These are phyloP conservation scores for Lumnitzera racemosa DNA, from an alignment of 345 rosid species.

Conservation along the genomic window DNA sequence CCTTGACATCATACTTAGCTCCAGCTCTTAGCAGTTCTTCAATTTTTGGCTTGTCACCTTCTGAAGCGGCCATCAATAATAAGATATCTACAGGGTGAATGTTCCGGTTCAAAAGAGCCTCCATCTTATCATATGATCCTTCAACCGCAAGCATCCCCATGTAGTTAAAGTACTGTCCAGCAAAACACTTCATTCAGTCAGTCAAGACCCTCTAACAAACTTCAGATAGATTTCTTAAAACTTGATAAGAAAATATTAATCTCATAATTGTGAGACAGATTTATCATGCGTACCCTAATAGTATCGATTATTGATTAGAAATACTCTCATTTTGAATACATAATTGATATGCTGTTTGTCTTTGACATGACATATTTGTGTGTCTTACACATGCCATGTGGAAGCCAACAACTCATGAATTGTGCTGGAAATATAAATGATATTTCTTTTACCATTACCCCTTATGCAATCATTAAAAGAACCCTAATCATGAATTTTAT, in stretches of 20 bases:
- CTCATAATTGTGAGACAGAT: too few species aligned
- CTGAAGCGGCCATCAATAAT: constrained; percentile 68
- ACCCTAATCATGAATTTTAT: too few species aligned
- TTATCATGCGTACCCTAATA: too few species aligned
- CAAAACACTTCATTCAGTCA: not conserved
- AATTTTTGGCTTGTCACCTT: constrained; percentile 83
- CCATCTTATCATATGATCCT: constrained; percentile 89
- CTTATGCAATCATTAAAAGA: too few species aligned
- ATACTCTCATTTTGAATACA: too few species aligned
- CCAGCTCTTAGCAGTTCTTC: constrained; percentile 86
- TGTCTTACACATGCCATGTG: too few species aligned
- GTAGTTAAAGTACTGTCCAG: constrained; percentile 84
- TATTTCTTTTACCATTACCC: too few species aligned
- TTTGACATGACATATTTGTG: too few species aligned
- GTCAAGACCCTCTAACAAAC: not conserved
- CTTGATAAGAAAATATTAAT: not conserved
- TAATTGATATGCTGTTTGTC: too few species aligned
- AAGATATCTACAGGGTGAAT: constrained; percentile 88
- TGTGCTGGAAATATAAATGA: too few species aligned
- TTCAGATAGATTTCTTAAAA: not conserved
- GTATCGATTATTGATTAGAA: too few species aligned
- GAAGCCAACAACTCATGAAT: too few species aligned
- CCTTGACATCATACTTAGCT: constrained; percentile 54
- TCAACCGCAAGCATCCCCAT: constrained; percentile 97
- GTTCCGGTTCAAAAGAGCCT: constrained; percentile 61